Base-by-base conservation (phyloP, 257 asterid species). In the Knoxia roxburghii region DNA sequence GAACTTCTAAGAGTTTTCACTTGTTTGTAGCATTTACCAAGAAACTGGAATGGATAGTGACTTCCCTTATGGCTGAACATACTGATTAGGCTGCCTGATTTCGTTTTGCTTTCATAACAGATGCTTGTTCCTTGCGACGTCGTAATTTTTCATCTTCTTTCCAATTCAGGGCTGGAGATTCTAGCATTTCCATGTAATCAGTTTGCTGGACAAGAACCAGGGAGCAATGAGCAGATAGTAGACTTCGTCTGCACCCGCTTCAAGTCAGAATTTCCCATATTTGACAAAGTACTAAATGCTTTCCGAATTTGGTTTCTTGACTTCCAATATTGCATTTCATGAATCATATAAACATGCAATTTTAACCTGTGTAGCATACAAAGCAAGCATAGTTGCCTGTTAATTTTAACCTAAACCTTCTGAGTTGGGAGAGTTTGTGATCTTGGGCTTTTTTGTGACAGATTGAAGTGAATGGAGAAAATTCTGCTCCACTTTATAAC, bases 101-200 rank as follows among this genome's bases (percentile, higher is more conserved):
- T 33, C 20, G 3, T n/a, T 4, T 10, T 30, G 21, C n/a, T 51
- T 8, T 18, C 24, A 20, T 51, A 4, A 45, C 6, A 15, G 58
- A 24, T 33, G 2, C 39, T 66, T 35, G 45, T 1, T 51, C 6
- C n/a, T 3, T 37, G 9, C 9, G 41, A 46, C 6, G 23, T 24
- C 18, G 37, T 68, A 13, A 15, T n/a, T 43, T 30, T 45, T 58
- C 6, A 0, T 61, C 30, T 18, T 43, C 7, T 50, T 72, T 39
- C 27, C 27, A 48, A 43, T 27, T 27, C 26, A 91, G 97, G 96
- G 29, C 81, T 91, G 46, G 96, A 88, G 82, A 79, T 90, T 61
- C 78, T 88, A 26, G 97, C 96, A 52, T 90, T 90, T 55, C 96
- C 96, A 0, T 86, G 97, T 85, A 90, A 90, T 75, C 96, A 90